Evolutionary conservation across 768 basidiomycete genomes (phyloP), one percentile per base, ranked within the genome.

Genomic region (Phanerochaete carnosa): DNA sequence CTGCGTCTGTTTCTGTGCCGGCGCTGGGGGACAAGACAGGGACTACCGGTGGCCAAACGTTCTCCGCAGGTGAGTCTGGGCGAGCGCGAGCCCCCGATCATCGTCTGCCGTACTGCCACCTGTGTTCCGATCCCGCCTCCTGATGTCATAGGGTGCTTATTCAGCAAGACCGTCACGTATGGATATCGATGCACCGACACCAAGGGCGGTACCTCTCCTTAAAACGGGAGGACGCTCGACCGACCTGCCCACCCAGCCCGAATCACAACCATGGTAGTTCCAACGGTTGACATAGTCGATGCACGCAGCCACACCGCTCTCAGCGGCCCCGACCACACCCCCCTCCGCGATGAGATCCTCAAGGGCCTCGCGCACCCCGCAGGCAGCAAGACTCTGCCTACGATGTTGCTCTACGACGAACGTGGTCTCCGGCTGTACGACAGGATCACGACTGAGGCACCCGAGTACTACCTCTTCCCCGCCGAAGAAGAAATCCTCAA

Each of bases 401-500:
- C 93, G 0, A 75, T 92, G 72, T 80, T 95, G 12, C 79, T 97
- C 11, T 98, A 98, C 75, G 86, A 94, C 64, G 90, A 95, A 68
- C 80, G 77, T 23, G 97, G 97, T 0, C 79, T 99, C 57, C 81
- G 85, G 72, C 78, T 95, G 16, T 96, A 94, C 76, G 94, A 95
- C 75, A 79, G 84, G 39, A 90, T 95, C 52, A 94, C 94, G 1
- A 89, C 88, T 8, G 76, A 84, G 29, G 88, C 81, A 0, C 78
- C 82, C 12, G 90, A 94, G 68, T 99, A 99, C 71, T 98, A 98
- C 70, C 80, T 95, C 35, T 99, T 95, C 72, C 74, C 79, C 2
- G 92, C 92, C 0, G 97, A 98, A 73, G 88, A 96, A 69, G 81
- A 87, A 61, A 90, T 99, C 60, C 77, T 98, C 63, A 87, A 85